A percentile compares a stretch with the other conserved stretches of the same genome.
Evolutionary conservation across 1,284 basidiomycete genomes (phyloP).

Genomic region (Amylostereum areolatum): DNA sequence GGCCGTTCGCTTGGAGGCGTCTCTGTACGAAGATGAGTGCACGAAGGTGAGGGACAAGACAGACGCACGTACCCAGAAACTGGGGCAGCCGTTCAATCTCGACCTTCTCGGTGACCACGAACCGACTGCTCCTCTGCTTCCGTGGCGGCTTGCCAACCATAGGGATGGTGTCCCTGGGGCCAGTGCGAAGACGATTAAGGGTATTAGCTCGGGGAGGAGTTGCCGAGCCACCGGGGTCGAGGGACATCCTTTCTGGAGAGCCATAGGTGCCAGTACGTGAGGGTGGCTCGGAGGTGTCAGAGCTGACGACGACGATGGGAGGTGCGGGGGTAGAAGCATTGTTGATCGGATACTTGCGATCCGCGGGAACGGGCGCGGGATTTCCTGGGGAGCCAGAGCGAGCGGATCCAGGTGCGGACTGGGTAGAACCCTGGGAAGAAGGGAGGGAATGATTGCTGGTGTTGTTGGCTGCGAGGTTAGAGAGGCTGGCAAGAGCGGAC

Average conservation of each 20-base stretch:
- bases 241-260: conserved; percentile 47
- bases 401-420: conserved; percentile 22
- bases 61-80: conserved; percentile 75
- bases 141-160: conserved; percentile 92
- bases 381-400: conserved; percentile 36
- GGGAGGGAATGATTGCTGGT: conserved; percentile 38
- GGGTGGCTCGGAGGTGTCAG: conserved; percentile 61
- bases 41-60: conserved; percentile 3
- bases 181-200: conserved; percentile 63
- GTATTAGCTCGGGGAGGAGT: conserved; percentile 60
- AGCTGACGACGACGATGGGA: conserved; percentile 86
- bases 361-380: conserved; percentile 29
- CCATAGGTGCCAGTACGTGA: conserved; percentile 32
- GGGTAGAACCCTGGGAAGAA: conserved; percentile 31
- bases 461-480: conserved; percentile 35
- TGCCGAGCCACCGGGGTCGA: conserved; percentile 42
- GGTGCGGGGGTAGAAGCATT: conserved; percentile 56
- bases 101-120: conserved; percentile 93
- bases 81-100: conserved; percentile 93
- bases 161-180: conserved; percentile 91
- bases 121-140: conserved; percentile 93
- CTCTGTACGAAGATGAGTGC: conserved; percentile 45
- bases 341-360: conserved; percentile 45
- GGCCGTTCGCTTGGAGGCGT: conserved; percentile 86
- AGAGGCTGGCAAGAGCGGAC: conserved; percentile 27